Base-by-base conservation (phyloP, 139 green algal genomes). In the Spirogloea muscicola region DNA sequence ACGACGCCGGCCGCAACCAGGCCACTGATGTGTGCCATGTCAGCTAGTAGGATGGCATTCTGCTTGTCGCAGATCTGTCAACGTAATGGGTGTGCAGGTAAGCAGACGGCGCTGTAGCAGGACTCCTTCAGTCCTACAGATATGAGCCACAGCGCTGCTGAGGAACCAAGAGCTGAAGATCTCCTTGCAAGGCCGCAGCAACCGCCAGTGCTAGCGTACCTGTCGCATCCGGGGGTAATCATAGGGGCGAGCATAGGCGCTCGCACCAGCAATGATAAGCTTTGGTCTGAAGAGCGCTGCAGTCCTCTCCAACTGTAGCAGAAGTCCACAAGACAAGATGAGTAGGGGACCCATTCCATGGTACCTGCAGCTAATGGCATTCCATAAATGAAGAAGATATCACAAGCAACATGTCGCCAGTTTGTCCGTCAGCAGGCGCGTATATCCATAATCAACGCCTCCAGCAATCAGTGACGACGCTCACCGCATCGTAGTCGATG, bases 11-110 rank as follows among this genome's bases (percentile, higher is more conserved):
- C 88, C 38, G 90, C 87, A 13, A 96, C 90, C 37, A 92, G 85
- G 52, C 87, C 88, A 58, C 85, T 92, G 88, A 98, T 97, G 91
- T 98, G 94, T 3, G 94, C 94, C 94, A 98, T 98, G 86, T 98
- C 94, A 3, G 91, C 84, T 40, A 97, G 87, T 61, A 98, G 83
- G 51, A 84, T 87, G 6, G 90, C 87, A 21, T 74, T 77, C 29
- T 68, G 33, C 42, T 83, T 80, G 64, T 88, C 84, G 40, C n/a
- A 25, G 31, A 85, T 79, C 34, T 77, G 68, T 31, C n/a, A n/a
- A n/a, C n/a, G n/a, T n/a, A n/a, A n/a, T n/a, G n/a, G n/a, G n/a
- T n/a, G n/a, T n/a, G n/a, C n/a, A n/a, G n/a, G n/a, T n/a, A n/a
- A n/a, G n/a, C n/a, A n/a, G n/a, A n/a, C n/a, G n/a, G n/a, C n/a